phyloP scores from a whole-genome alignment of 176 grass and related monocot species.

The Urochloa ruziziensis region DNA sequence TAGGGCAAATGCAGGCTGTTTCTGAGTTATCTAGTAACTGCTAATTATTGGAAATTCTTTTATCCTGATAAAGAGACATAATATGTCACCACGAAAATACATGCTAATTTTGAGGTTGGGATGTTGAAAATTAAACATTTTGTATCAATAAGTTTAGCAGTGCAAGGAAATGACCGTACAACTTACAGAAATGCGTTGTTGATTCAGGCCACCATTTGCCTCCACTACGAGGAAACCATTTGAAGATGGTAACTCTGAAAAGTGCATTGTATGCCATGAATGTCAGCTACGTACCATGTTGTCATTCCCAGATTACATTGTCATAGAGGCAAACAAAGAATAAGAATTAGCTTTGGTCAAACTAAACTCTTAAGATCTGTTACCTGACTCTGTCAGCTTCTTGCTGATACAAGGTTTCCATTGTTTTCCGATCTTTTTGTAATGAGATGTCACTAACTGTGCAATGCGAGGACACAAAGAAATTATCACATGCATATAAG shows the following conservation, averaged over 20 bases:
- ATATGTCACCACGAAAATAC: not conserved
- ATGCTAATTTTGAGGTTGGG: not conserved
- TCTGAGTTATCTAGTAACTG: not conserved
- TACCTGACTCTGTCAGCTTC: conserved; percentile 64
- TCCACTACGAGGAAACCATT: conserved; percentile 93
- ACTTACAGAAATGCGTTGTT: conserved; percentile 95
- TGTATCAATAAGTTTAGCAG: not conserved
- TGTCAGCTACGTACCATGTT: not conserved
- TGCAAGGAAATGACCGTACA: conserved; percentile 5
- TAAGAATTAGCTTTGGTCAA: conserved; percentile 4
- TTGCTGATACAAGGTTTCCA: conserved; percentile 68
- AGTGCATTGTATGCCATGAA: conserved; percentile 24
- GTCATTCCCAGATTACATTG: not conserved
- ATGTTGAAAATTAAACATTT: not conserved
- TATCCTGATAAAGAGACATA: not conserved
- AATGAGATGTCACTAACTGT: conserved; percentile 57
- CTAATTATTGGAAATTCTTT: not conserved
- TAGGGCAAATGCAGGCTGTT: not conserved
- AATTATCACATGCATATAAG: not conserved
- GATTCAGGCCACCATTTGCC: conserved; percentile 96
- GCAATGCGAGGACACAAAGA: conserved; percentile 17
- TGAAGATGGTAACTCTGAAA: conserved; percentile 71
- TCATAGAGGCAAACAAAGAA: not conserved
- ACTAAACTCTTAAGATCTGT: not conserved
- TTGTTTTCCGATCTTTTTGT: conserved; percentile 50